These are phyloP conservation scores for Trametes sanguinea DNA, from an alignment of 768 basidiomycete genomes.

Conservation along the genomic window DNA sequence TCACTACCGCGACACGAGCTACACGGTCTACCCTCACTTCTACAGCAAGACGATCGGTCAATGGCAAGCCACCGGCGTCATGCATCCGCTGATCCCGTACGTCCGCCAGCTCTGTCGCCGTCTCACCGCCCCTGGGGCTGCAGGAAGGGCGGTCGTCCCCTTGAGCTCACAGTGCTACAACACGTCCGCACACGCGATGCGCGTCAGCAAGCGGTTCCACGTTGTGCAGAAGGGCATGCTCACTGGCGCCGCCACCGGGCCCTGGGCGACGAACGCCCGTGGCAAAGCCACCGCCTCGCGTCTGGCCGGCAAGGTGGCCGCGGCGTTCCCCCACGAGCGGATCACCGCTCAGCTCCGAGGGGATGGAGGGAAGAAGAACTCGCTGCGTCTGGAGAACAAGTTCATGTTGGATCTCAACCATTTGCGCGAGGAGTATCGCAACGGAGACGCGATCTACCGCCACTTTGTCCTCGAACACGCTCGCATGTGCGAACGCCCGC, in stretches of 20 bases:
- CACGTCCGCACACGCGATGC: background rate
- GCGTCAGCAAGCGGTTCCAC: background rate
- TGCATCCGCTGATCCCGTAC: background rate
- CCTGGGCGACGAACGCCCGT: background rate
- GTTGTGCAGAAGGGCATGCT: background rate
- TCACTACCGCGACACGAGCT: background rate
- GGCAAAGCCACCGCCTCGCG: background rate
- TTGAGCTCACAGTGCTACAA: background rate
- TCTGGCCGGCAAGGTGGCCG: no score
- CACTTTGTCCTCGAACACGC: background rate
- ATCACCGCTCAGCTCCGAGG: background rate
- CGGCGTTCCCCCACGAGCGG: background rate
- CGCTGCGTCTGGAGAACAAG: background rate
- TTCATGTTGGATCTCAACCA: background rate
- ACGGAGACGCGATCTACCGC: background rate
- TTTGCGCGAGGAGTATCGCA: background rate
- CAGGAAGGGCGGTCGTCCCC: background rate
- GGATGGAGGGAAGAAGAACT: background rate
- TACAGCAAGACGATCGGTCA: background rate
- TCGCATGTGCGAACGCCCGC: background rate
- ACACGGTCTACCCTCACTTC: slow-evolving; percentile 3
- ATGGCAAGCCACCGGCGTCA: background rate
- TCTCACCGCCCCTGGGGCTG: background rate
- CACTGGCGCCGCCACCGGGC: background rate
- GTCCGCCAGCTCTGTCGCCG: background rate